phyloP scores from a whole-genome alignment of 352 stramenopile genomes.

The Phytopythium sindhum region DNA sequence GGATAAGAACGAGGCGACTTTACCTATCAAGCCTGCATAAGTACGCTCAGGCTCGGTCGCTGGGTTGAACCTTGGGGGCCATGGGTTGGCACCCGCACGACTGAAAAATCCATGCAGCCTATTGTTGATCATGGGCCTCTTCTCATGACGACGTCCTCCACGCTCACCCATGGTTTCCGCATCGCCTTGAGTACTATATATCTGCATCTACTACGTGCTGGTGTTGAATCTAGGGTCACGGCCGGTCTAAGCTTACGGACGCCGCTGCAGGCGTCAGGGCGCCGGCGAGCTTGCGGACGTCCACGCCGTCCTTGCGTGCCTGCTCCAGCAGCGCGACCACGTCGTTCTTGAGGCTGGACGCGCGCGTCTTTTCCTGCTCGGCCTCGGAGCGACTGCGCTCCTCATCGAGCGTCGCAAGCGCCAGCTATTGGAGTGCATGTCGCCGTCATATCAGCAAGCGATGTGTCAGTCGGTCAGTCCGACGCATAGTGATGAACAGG shows the following conservation, averaged over 20 bases:
- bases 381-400: slow-evolving; percentile 58
- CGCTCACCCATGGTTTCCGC: too few relatives aligned
- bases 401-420: slow-evolving; percentile 78
- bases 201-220: neutral
- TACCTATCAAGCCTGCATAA: neutral
- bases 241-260: slow-evolving; percentile 7
- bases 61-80: too few relatives aligned
- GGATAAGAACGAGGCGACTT: neutral
- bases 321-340: slow-evolving; percentile 68
- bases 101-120: too few relatives aligned
- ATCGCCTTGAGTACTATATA: too few relatives aligned
- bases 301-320: slow-evolving; percentile 57
- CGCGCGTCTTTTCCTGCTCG: slow-evolving; percentile 57
- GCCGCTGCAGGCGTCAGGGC: slow-evolving; percentile 17
- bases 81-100: too few relatives aligned
- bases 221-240: neutral
- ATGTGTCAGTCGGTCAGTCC: neutral
- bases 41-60: too few relatives aligned
- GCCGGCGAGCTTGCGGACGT: slow-evolving; percentile 52
- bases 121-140: too few relatives aligned
- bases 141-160: too few relatives aligned
- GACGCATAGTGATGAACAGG: neutral
- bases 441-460: neutral
- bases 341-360: slow-evolving; percentile 56
- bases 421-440: slow-evolving; percentile 35